Evolutionary conservation across 1,284 basidiomycete genomes (phyloP), one percentile per base, ranked within the genome.

Genomic region (Fistulina hepatica): DNA sequence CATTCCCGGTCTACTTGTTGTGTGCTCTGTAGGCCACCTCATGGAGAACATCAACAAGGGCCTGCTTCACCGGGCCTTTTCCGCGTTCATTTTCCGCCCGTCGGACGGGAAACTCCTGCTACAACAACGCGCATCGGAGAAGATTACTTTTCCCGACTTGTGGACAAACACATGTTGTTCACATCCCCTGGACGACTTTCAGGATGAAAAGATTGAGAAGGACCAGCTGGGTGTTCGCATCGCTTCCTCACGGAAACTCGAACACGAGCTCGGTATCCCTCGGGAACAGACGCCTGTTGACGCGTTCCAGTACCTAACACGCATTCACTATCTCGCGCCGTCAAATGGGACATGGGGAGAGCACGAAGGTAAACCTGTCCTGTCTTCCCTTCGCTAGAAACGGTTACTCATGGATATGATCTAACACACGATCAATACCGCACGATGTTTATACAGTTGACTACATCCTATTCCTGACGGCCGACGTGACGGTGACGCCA

Each of bases 81-180:
- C 92, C 47, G 91, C 84, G 31, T 98, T 99, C 60, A 74, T 98
- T 45, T 99, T 98, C 68, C 73, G 93, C 34, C 94, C 95, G 1
- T 76, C 76, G 6, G 89, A 95, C 57, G 95, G 94, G 39, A 89
- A 85, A 57, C 73, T 99, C n/a, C 70, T 99, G 13, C 73, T 99
- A 25, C 95, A 99, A 60, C 88, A 91, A 57, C 75, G 95, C 31
- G 95, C 95, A 8, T 70, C 78, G 19, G 93, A 97, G 67, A 99
- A 99, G 71, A 99, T 99, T 56, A 99, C 95, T 2, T 99, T 99
- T 67, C 95, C 95, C 2, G 78, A 89, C 56, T 93, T 97, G 90
- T 99, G 95, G 95, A 99, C 95, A 27, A 99, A 99, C 63, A 98
- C 95, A 3, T 99, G 95, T 60, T 98, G 95, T 66, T 95, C 90